phyloP scores from a whole-genome alignment of 148 eudicot genomes.

The Spergularia bocconei region DNA sequence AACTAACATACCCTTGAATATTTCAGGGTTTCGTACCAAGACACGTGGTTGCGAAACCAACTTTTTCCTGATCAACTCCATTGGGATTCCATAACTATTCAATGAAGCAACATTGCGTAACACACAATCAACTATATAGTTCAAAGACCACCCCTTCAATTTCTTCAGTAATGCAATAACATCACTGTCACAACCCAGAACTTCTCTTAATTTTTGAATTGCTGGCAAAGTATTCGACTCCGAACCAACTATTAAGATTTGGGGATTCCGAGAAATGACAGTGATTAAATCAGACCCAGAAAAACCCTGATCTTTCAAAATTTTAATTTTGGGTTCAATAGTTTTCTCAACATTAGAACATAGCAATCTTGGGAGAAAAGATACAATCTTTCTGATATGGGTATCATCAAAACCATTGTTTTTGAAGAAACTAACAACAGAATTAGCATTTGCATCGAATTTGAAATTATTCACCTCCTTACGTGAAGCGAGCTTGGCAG shows the following conservation, averaged over 20 bases:
- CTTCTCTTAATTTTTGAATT: conserved; percentile 10
- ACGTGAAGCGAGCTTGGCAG: not conserved
- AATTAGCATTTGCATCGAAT: conserved; percentile 24
- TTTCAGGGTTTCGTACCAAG: not conserved
- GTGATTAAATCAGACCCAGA: conserved; percentile 26
- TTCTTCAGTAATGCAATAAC: conserved; percentile 16
- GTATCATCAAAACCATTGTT: conserved; percentile 16
- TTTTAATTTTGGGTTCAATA: conserved; percentile 36
- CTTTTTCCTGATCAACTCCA: conserved; percentile 3
- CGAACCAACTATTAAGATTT: not conserved
- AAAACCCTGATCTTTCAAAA: conserved; percentile 29
- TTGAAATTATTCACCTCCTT: conserved; percentile 17
- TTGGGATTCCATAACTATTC: conserved; percentile 19
- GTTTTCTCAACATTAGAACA: conserved; percentile 23
- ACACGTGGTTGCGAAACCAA: not conserved
- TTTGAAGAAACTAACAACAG: conserved; percentile 23
- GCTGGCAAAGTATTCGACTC: conserved; percentile 17
- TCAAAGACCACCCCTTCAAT: not conserved
- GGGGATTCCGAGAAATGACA: conserved; percentile 7
- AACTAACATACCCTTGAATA: not conserved
- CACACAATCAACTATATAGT: not conserved
- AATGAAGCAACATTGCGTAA: conserved; percentile 20
- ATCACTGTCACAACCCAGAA: conserved; percentile 15
- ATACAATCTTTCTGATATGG: conserved; percentile 25
- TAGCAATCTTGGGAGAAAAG: conserved; percentile 20